These are phyloP conservation scores for Ceratobasidium sp. DNA, from an alignment of 1,284 basidiomycete species.

Conservation along the genomic window DNA sequence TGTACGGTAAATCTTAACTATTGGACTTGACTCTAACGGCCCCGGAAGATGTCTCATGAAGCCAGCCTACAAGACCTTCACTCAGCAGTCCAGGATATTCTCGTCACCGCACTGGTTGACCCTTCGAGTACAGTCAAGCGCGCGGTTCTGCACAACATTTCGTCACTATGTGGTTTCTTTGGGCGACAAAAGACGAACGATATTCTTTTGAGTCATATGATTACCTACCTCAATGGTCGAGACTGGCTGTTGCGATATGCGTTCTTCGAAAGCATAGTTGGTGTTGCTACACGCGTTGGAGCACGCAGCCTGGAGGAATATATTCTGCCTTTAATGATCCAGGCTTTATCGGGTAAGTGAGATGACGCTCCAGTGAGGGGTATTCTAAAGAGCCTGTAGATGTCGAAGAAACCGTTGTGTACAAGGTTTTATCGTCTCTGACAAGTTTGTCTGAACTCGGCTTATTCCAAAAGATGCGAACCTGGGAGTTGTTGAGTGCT, in stretches of 20 bases:
- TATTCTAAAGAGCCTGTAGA: slow-evolving; percentile 66
- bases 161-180: slow-evolving; percentile 92
- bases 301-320: slow-evolving; percentile 88
- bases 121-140: slow-evolving; percentile 67
- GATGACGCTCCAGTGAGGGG: not conserved
- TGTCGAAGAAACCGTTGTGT: slow-evolving; percentile 93
- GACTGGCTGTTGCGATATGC: slow-evolving; percentile 93
- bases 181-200: slow-evolving; percentile 95
- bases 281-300: slow-evolving; percentile 93
- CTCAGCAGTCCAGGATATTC: slow-evolving; percentile 87
- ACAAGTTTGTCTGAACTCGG: slow-evolving; percentile 89
- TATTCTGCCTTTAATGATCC: slow-evolving; percentile 94
- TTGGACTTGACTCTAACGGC: not conserved
- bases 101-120: slow-evolving; percentile 77
- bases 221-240: slow-evolving; percentile 96
- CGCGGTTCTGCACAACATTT: slow-evolving; percentile 78
- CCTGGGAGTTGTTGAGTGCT: slow-evolving; percentile 93
- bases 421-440: slow-evolving; percentile 86
- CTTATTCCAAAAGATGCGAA: slow-evolving; percentile 90
- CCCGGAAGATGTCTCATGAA: slow-evolving; percentile 85
- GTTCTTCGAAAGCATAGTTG: slow-evolving; percentile 96
- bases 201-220: slow-evolving; percentile 95
- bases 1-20: slow-evolving; percentile 3
- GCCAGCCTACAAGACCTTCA: slow-evolving; percentile 88
- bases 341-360: slow-evolving; percentile 85